Base-by-base conservation (phyloP, 306 rosid genomes). In the Quercus robur region DNA sequence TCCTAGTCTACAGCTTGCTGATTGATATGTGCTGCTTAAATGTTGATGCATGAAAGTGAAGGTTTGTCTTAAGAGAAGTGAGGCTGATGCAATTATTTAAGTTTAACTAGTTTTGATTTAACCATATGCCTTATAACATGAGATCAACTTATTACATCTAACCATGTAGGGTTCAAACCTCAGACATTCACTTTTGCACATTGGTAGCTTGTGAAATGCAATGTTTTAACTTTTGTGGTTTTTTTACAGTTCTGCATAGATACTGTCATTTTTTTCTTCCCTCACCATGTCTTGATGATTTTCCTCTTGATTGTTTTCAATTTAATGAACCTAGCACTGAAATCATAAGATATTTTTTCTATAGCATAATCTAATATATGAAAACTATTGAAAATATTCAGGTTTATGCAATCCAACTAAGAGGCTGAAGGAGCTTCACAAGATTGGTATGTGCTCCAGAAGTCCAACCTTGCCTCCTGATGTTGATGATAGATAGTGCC, bases 351-450 rank as follows among this genome's bases (percentile, higher is more conserved):
- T 3, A 0, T 10, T 56, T 25, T 10, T 12, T 74, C 26, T 46
- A 1, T 41, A 19, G 10, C 44, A 2, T 68, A 71, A 75, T 28
- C 41, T 5, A 63, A 4, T 44, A 77, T 56, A 33, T 38, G 63
- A 49, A 67, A 71, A 58, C 28, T 51, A 2, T 80, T 56, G 77
- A 49, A 46, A 72, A 61, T 35, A 73, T 51, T 25, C 80, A 85
- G 84, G 88, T 44, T 51, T 85, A 52, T 85, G 88, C 81, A 76
- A 79, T 41, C 86, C 88, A 51, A 74, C 49, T 49, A 28, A 6
- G 41, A 61, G 83, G 28, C 59, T 85, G 81, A 78, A 78, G 64
- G 88, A 79, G 63, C 86, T 85, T 67, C 88, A 85, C 68, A 67
- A 73, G 52, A 85, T 44, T 17, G 56, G 66, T 8, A 75, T 82